Base-by-base conservation (phyloP, 352 stramenopile species). In the Phytophthora pini region DNA sequence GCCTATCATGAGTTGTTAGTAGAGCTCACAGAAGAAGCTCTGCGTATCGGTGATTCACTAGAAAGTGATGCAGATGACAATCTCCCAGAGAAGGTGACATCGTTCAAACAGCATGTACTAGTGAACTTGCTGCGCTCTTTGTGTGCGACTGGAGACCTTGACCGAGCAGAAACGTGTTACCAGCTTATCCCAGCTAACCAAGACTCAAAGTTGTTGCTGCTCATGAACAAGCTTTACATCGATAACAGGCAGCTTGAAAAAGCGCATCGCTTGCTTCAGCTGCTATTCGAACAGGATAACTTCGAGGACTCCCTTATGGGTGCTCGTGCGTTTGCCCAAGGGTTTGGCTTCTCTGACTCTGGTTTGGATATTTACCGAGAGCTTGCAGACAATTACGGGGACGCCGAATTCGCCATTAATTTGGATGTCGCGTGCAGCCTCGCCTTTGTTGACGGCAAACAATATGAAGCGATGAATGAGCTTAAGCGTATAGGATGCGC, bases 371-470 rank as follows among this genome's bases (percentile, higher is more conserved):
- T 93, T 50, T 94, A 89, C 68, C 63, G 79, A 45, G 70, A 86
- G 10, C 66, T 94, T 6, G 68, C 83, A n/a, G 65, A 75, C 39
- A 81, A 87, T 32, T 91, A 88, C 29, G 82, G 80, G 4, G 80
- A 88, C 57, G 56, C 76, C 24, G 61, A 67, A 17, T 56, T 89
- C 24, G 66, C 81, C 26, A 90, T 94, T 39, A 80, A 76, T 46
- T 44, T 92, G 27, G 86, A 92, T 54, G 63, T 94, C 12, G 83
- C 80, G n/a, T 90, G 78, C 38, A 71, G 65, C 47, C 67, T 92
- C 5, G 78, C 79, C 48, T 59, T 60, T 44, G 65, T 60, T 70
- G 79, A 61, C 40, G 67, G 36, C 32, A 62, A 66, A 36, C 51
- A 9, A 50, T 75, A 59, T 20, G 57, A 76, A 50, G 77, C 81